Percentiles rank a stretch among this genome's conserved stretches.
Conservation (phyloP, 108 stramenopile species). For the Nannochloropsis oceanica region DNA sequence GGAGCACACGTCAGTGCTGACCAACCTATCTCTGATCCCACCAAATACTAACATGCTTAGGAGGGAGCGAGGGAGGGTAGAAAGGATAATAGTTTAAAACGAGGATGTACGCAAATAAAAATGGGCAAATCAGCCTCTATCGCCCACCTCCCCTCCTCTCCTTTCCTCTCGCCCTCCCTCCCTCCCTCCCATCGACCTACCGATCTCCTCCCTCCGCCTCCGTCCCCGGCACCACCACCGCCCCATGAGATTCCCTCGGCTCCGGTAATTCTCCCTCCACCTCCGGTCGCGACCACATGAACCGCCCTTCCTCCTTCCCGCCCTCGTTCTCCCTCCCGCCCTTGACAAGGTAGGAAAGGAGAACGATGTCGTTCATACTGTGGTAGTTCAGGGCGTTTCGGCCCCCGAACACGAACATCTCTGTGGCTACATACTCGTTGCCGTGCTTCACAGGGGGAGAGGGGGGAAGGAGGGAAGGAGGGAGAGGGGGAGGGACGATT, state of each 20-base stretch:
- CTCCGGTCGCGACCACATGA: slow-evolving; percentile 3
- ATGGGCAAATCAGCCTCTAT: background rate
- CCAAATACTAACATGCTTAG: slow-evolving; percentile 14
- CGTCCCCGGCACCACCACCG: slow-evolving; percentile 1
- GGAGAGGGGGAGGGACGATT: background rate
- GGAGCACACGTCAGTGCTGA: slow-evolving; percentile 4
- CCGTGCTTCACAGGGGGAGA: too few species aligned
- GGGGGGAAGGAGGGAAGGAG: background rate
- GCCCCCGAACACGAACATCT: background rate
- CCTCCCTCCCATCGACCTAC: too few species aligned
- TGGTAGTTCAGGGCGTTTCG: background rate
- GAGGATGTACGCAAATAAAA: background rate
- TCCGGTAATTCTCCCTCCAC: background rate
- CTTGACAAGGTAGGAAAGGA: background rate
- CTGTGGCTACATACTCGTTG: background rate
- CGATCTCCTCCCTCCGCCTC: background rate
- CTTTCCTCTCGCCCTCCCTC: too few species aligned
- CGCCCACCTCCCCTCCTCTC: background rate
- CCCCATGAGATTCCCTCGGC: background rate
- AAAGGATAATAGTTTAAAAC: background rate
- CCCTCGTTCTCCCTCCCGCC: background rate
- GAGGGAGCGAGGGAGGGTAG: background rate
- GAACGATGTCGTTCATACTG: background rate
- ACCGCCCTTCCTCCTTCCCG: background rate
- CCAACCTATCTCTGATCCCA: background rate